Conservation (phyloP, 2,329 filamentous ascomycete species). For the Colletotrichum tropicale region DNA sequence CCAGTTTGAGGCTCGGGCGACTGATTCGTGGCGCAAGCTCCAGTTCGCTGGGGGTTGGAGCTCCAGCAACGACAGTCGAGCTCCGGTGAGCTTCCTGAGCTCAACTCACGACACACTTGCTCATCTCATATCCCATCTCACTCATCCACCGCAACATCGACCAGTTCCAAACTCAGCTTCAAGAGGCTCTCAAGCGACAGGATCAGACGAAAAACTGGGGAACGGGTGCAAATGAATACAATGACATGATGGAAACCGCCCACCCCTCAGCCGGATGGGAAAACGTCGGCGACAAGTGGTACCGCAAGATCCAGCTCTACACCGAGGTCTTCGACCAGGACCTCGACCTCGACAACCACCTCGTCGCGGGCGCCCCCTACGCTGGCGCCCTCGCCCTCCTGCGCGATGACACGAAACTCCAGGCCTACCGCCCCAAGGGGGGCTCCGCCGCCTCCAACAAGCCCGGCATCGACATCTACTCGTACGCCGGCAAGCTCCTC, state of each 20-base stretch:
- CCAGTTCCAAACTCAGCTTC: not conserved
- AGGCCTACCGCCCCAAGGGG: conserved; percentile 73
- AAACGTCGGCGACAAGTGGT: conserved; percentile 90
- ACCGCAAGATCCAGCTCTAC: conserved; percentile 93
- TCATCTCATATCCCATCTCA: not conserved
- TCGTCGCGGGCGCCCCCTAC: conserved; percentile 89
- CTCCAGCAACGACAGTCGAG: not conserved
- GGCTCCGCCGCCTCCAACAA: conserved; percentile 56
- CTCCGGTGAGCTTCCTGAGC: not conserved
- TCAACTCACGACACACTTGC: not conserved
- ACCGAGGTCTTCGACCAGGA: conserved; percentile 92
- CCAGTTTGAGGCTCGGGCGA: not conserved
- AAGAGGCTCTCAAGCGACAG: fast-evolving
- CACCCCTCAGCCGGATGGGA: conserved; percentile 90
- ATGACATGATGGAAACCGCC: conserved; percentile 57
- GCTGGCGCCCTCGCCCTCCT: conserved; percentile 88
- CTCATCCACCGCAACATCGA: not conserved
- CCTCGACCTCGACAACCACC: conserved; percentile 92
- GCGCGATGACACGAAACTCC: conserved; percentile 85
- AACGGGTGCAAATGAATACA: conserved; percentile 26
- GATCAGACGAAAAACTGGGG: not conserved
- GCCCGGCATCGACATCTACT: conserved; percentile 92
- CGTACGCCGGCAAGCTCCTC: conserved; percentile 87
- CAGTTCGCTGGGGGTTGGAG: not conserved
- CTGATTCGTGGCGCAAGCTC: conserved; percentile 16